Evolutionary conservation across 2,329 filamentous ascomycete genomes (phyloP), one percentile per base, ranked within the genome.

Genomic region (Cadophora malorum): DNA sequence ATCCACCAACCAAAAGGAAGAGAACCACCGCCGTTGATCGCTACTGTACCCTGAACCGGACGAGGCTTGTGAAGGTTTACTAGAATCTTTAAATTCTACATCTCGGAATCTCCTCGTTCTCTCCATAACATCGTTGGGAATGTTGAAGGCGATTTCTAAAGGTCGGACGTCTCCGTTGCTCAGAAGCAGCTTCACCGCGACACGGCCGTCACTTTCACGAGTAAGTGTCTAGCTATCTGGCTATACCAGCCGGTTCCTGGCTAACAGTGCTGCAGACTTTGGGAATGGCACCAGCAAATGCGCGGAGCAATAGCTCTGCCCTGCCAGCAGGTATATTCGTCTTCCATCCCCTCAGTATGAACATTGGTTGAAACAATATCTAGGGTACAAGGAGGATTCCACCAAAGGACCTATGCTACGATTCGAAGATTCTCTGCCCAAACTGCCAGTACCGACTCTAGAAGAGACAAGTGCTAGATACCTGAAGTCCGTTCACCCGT

Each of bases 341-440:
- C 25, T 38, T 19, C 23, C 19, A 70, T 56, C 67, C 68, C 68
- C 64, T 21, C 63, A 61, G 52, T 68, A 35, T 47, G 31, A 31
- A 65, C 62, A 53, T 41, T 23, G 16, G 64, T 67, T 75, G 38
- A 74, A 33, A 61, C 41, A 14, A 28, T 41, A 47, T 35, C 9
- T 76, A 92, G 92, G 90, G 75, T 95, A 96, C 82, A 88, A 85
- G 76, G 93, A 96, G 81, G 92, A 96, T 80, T 85, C 85, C 75
- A 89, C 88, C 76, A 94, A 93, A 79, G 92, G 91, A 64, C 84
- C 88, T 58, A 96, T 93, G 91, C 85, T 96, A 74, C 88, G 93
- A 74, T 96, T 91, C 80, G 91, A 96, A 79, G 91, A 94, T 47
- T 95, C 91, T n/a, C 86, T 96, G 38, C 92, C 92, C 55, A 86